Conservation (phyloP, 768 basidiomycete genomes). For the Trametopsis cervina region DNA sequence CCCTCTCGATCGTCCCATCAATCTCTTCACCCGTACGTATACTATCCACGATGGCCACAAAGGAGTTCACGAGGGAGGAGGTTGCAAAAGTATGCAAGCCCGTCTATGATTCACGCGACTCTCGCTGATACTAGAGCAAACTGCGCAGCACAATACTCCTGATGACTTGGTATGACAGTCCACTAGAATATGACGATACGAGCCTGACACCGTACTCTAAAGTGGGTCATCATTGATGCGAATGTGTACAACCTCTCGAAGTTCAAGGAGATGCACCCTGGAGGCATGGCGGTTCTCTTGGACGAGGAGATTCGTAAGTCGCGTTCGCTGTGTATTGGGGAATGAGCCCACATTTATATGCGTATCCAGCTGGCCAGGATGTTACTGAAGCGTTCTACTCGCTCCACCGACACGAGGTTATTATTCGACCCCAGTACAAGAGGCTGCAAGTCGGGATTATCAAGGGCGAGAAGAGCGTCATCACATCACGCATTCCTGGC, state of each 20-base stretch:
- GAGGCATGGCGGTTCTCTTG: slow-evolving; percentile 73
- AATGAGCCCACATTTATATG: background rate
- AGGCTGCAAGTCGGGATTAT: slow-evolving; percentile 73
- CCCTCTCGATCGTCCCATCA: no score
- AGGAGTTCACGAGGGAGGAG: slow-evolving; percentile 52
- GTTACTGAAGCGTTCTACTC: slow-evolving; percentile 85
- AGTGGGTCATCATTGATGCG: slow-evolving; percentile 83
- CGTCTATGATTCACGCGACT: background rate
- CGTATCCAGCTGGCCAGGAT: slow-evolving; percentile 63
- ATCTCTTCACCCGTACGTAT: no score
- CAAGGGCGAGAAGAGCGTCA: slow-evolving; percentile 49
- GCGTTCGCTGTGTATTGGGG: background rate
- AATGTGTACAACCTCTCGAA: slow-evolving; percentile 80
- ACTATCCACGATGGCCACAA: slow-evolving; percentile 19
- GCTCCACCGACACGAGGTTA: slow-evolving; percentile 81
- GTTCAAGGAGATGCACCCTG: slow-evolving; percentile 80
- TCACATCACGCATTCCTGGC: slow-evolving; percentile 45
- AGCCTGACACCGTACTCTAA: background rate
- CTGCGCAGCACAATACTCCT: slow-evolving; percentile 53
- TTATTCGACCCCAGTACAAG: slow-evolving; percentile 65
- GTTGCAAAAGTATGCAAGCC: slow-evolving; percentile 52
- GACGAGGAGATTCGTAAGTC: slow-evolving; percentile 66
- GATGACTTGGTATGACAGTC: slow-evolving; percentile 58
- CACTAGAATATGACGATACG: background rate
- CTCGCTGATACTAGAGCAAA: no score